These are phyloP conservation scores for Neurospora crassa DNA, from an alignment of 2,329 filamentous ascomycete genomes.

Conservation along the genomic window DNA sequence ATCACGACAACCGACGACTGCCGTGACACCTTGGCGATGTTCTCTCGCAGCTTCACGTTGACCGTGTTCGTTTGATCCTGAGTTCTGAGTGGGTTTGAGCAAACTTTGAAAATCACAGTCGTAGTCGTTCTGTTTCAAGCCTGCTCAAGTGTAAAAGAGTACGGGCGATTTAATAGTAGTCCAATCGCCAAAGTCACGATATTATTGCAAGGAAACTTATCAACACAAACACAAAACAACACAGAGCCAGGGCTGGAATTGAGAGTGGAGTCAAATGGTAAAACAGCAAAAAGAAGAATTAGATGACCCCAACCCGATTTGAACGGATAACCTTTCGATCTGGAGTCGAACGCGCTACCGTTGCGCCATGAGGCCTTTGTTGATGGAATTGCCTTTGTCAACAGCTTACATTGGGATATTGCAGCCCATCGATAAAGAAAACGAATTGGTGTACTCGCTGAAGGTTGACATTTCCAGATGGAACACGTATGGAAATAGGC, in stretches of 20 bases:
- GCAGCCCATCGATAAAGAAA: not conserved
- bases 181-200: not conserved
- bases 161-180: accelerated
- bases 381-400: accelerated
- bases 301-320: not conserved
- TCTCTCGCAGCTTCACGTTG: not conserved
- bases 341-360: not conserved
- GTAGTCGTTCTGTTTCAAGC: not conserved
- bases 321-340: too few species aligned
- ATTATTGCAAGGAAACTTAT: not conserved
- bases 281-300: not conserved
- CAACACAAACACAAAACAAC: not conserved
- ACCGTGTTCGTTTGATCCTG: not conserved
- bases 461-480: not conserved
- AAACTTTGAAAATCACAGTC: too few species aligned
- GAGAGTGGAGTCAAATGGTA: not conserved
- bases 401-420: not conserved
- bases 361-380: not conserved
- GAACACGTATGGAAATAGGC: not conserved
- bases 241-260: not conserved
- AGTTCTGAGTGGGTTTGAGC: not conserved
- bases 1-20: not conserved
- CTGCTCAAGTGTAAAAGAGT: not conserved
- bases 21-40: not conserved
- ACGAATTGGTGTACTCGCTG: too few species aligned